Evolutionary conservation across 768 basidiomycete species (phyloP).

Genomic region (Tricholoma furcatifolium): DNA sequence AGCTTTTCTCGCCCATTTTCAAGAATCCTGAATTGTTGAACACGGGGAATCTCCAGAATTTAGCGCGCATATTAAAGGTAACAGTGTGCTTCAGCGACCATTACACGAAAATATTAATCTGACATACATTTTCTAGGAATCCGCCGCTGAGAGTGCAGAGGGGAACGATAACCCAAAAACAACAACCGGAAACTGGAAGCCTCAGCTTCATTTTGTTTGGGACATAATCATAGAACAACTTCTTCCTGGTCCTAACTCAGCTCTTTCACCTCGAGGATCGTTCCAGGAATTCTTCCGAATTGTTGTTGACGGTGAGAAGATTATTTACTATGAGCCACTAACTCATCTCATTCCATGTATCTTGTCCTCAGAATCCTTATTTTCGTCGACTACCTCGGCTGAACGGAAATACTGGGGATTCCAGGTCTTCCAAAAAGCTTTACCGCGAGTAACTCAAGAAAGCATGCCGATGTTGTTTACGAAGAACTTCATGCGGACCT

Average conservation of each 20-base stretch:
- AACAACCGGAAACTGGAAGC: slow-evolving; percentile 71
- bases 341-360: slow-evolving; percentile 5
- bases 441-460: slow-evolving; percentile 60
- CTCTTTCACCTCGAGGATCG: slow-evolving; percentile 47
- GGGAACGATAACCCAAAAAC: slow-evolving; percentile 45
- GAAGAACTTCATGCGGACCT: slow-evolving; percentile 92
- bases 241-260: slow-evolving; percentile 46
- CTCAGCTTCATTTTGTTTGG: slow-evolving; percentile 93
- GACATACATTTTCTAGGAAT: slow-evolving; percentile 42
- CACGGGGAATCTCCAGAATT: slow-evolving; percentile 63
- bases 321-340: not conserved
- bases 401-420: slow-evolving; percentile 98
- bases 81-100: slow-evolving; percentile 5
- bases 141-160: slow-evolving; percentile 53
- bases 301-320: slow-evolving; percentile 82
- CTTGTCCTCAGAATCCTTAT: slow-evolving; percentile 69
- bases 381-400: slow-evolving; percentile 77
- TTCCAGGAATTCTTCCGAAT: slow-evolving; percentile 91
- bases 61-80: slow-evolving; percentile 84
- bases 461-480: slow-evolving; percentile 89
- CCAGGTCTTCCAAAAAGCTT: slow-evolving; percentile 79
- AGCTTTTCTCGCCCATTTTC: slow-evolving; percentile 68
- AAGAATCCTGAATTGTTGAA: slow-evolving; percentile 70
- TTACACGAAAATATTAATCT: slow-evolving; percentile 10
- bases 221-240: slow-evolving; percentile 75